These are phyloP conservation scores for Orbilia blumenaviensis DNA, from an alignment of 2,329 filamentous ascomycete genomes.

Conservation along the genomic window DNA sequence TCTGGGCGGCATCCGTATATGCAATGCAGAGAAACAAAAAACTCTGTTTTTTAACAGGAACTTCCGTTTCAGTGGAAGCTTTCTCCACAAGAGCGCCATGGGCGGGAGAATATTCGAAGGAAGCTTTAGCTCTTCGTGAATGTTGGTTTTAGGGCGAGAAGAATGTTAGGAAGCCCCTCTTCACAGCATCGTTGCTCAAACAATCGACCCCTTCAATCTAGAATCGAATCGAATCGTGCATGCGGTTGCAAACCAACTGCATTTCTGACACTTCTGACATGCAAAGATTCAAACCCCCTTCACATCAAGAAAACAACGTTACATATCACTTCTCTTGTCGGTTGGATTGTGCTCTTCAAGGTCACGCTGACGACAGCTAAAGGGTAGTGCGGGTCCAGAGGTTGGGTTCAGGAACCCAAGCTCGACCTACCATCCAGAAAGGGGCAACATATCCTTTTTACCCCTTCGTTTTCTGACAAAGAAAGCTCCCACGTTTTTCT, in stretches of 20 bases:
- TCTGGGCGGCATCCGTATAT: slow-evolving; percentile 10
- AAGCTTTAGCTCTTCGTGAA: slow-evolving; percentile 10
- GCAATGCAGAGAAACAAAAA: slow-evolving; percentile 25
- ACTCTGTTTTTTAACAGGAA: slow-evolving; percentile 11
- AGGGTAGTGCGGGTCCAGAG: slow-evolving; percentile 16
- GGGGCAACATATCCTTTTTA: slow-evolving; percentile 29
- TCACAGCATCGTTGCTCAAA: background rate
- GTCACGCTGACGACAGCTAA: slow-evolving; percentile 23
- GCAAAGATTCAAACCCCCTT: slow-evolving; percentile 4
- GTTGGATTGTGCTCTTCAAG: slow-evolving; percentile 17
- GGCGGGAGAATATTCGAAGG: slow-evolving; percentile 19
- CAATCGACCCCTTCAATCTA: background rate
- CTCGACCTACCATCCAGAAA: slow-evolving; percentile 38
- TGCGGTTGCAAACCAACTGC: slow-evolving; percentile 5
- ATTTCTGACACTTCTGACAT: slow-evolving; percentile 12
- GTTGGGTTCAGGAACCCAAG: slow-evolving; percentile 23
- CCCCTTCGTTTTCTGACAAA: slow-evolving; percentile 16
- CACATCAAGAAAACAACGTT: background rate
- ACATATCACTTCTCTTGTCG: background rate
- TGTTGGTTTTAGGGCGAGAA: background rate
- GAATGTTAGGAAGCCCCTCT: slow-evolving; percentile 10
- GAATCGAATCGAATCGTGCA: too few relatives aligned
- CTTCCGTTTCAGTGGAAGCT: slow-evolving; percentile 10
- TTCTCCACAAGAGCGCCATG: slow-evolving; percentile 15
- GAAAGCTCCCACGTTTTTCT: slow-evolving; percentile 48